phyloP scores from a whole-genome alignment of 225 moss, liverwort and hornwort genomes.

The Pseudisothecium myosuroides region DNA sequence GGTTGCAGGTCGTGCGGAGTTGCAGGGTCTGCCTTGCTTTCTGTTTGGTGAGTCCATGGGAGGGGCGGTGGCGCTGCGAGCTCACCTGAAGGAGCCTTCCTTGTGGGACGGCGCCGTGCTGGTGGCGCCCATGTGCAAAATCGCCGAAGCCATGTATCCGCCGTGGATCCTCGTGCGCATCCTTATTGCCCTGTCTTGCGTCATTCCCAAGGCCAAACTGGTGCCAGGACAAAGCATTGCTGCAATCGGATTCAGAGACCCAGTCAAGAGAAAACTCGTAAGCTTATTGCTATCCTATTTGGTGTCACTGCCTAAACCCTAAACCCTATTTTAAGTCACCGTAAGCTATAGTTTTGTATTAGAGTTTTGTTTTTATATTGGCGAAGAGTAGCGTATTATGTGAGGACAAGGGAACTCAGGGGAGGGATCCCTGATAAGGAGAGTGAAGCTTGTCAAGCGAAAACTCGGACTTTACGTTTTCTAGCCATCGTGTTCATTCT shows the following conservation, averaged over 20 bases:
- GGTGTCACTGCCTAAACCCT: neutral
- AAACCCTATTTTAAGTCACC: neutral
- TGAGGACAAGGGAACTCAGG: neutral
- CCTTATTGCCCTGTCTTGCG: conserved; percentile 29
- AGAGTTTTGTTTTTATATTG: no score
- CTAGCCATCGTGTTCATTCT: neutral
- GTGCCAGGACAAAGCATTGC: conserved; percentile 70
- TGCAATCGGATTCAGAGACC: conserved; percentile 54
- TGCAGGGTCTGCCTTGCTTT: conserved; percentile 56
- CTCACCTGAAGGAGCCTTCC: conserved; percentile 40
- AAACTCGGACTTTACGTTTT: neutral
- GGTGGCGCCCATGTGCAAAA: conserved; percentile 97
- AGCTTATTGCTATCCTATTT: neutral
- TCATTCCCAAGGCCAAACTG: conserved; percentile 81
- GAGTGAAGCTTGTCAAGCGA: neutral
- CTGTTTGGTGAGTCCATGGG: conserved; percentile 90
- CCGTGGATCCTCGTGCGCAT: conserved; percentile 52
- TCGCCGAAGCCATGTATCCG: conserved; percentile 70
- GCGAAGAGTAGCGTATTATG: neutral
- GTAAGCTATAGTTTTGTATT: neutral
- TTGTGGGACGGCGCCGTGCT: conserved; percentile 80
- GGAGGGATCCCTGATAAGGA: neutral
- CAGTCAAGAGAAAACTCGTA: conserved; percentile 40
- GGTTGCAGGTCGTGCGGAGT: conserved; percentile 26
- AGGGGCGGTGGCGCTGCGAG: conserved; percentile 76